Conservation (phyloP, 805 yeast genomes). For the Saccharomycopsis sp. region DNA sequence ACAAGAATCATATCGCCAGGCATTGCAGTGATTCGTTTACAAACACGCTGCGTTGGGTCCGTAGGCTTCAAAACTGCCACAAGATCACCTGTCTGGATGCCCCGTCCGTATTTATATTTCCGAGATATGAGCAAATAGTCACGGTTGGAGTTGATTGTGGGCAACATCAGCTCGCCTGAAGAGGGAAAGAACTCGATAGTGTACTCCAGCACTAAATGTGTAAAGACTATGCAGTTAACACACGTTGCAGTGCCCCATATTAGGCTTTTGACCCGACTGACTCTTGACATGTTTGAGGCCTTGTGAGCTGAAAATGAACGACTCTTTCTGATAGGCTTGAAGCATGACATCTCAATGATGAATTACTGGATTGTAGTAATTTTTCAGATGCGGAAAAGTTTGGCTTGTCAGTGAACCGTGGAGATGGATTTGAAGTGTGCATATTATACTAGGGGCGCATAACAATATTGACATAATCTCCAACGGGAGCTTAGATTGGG, state of each 20-base stretch:
- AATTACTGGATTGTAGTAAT: too few species aligned
- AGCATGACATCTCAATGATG: too few species aligned
- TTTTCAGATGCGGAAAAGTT: too few species aligned
- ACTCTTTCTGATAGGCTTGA: too few species aligned
- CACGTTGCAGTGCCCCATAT: neutral
- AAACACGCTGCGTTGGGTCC: constrained; percentile 76
- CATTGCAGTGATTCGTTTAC: constrained; percentile 93
- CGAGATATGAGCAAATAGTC: constrained; percentile 80
- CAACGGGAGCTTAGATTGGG: too few species aligned
- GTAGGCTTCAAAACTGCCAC: constrained; percentile 87
- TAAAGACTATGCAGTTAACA: constrained; percentile 21
- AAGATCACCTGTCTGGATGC: constrained; percentile 74
- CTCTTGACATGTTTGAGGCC: neutral
- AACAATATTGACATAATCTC: too few species aligned
- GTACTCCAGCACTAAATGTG: constrained; percentile 61
- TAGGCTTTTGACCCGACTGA: neutral
- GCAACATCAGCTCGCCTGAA: constrained; percentile 92
- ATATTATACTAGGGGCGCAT: too few species aligned
- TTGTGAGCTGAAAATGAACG: too few species aligned
- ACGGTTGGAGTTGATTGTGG: constrained; percentile 66
- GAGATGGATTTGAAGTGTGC: too few species aligned
- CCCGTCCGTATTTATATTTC: constrained; percentile 52
- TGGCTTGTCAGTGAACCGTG: too few species aligned
- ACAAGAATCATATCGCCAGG: constrained; percentile 81
- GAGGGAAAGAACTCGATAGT: constrained; percentile 75